Base-by-base conservation (phyloP, 2,329 filamentous ascomycete genomes). In the Diaporthe helianthi region DNA sequence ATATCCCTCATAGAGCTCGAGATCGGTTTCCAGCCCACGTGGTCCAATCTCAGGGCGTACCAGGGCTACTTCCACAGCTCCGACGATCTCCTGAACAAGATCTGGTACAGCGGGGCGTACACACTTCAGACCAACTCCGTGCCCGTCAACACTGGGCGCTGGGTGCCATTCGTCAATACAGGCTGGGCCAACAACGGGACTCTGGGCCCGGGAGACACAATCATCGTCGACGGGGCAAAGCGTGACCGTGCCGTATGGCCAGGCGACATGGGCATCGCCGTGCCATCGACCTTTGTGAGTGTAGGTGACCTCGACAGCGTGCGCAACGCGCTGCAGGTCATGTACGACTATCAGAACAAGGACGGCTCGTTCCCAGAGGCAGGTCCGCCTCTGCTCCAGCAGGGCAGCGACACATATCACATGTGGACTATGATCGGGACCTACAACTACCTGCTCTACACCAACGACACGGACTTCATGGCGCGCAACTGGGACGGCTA, bases 241-340 rank as follows among this genome's bases (percentile, higher is more conserved):
- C 80, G 85, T 38, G 86, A 87, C 73, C 80, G 84, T 7, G 78
- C 86, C 3, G 84, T 88, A 2, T 89, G 86, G 85, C 84, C 87
- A 2, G 86, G 86, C 3, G 87, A 89, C 72, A 85, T 88, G 80
- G 83, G 83, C 3, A 85, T 87, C 54, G 83, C 84, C 0, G 80
- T 85, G 0, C 85, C 85, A 1, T 81, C 79, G 9, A 79, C 85
- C 1, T 82, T 84, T 19, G 81, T 86, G 3, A 84, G 83, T 8
- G 84, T 83, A 0, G 83, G 84, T 29, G 83, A 85, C 24, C 75
- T 86, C 3, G 78, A 84, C 47, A 81, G 80, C 49, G 78, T 86
- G 22, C 79, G 80, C 55, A 84, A 84, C 58, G 83, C 82, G 0
- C 73, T 87, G 17, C 82, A 79, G 71, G 74, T 73, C 44, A 77